Conservation (phyloP, 257 asterid genomes). For the Pogostemon cablin region DNA sequence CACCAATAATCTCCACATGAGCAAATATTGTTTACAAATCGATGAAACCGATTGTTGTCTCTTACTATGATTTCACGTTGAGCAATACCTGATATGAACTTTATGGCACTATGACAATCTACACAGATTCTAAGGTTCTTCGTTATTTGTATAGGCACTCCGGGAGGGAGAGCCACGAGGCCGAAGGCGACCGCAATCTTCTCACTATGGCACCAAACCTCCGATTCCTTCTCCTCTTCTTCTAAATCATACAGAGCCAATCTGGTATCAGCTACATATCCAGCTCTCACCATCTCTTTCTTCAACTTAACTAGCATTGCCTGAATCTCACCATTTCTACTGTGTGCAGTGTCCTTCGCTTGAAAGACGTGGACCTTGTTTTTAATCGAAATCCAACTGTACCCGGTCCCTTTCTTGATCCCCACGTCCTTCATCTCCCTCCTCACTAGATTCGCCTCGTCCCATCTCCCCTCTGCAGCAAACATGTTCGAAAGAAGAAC, state of each 20-base stretch:
- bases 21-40: conserved; percentile 61
- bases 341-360: conserved; percentile 73
- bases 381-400: conserved; percentile 82
- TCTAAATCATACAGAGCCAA: conserved; percentile 75
- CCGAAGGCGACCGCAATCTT: conserved; percentile 91
- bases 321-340: conserved; percentile 65
- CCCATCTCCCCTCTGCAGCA: conserved; percentile 83
- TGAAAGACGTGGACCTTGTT: conserved; percentile 68
- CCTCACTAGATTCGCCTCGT: conserved; percentile 74
- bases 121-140: conserved; percentile 86
- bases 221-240: conserved; percentile 88
- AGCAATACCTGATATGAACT: conserved; percentile 56
- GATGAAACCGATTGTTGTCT: conserved; percentile 77
- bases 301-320: conserved; percentile 59
- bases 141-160: conserved; percentile 74
- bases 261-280: conserved; percentile 66
- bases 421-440: conserved; percentile 79
- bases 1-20: conserved; percentile 90
- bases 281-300: conserved; percentile 71
- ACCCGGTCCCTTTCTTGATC: conserved; percentile 78
- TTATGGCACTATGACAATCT: conserved; percentile 89
- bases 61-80: conserved; percentile 74
- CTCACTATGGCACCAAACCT: conserved; percentile 86
- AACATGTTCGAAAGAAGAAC: conserved; percentile 78
- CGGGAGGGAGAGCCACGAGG: conserved; percentile 69